Base-by-base conservation (phyloP, 495 filamentous ascomycete genomes). In the Hyaloscypha bicolor region DNA sequence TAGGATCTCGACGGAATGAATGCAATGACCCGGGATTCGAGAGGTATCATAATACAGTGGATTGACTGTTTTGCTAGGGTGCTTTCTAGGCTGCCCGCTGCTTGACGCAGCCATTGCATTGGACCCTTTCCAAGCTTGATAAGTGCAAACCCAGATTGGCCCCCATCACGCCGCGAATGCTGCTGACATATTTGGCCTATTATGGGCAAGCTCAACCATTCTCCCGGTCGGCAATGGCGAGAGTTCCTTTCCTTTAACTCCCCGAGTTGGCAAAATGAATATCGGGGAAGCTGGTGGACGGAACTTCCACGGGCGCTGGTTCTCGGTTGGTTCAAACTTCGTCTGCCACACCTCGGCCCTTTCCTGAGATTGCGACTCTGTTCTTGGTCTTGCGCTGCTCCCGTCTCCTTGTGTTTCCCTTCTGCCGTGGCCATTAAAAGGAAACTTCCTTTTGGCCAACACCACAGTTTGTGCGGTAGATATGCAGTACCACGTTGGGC, bases 401-500 rank as follows among this genome's bases (percentile, higher is more conserved):
- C 42, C 9, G 4, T 1, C 16, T 6, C 16, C 42, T 48, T 48
- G 11, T 14, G 16, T 19, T 1, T 56, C 51, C 22, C 29, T 56
- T 56, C 53, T 56, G 53, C 53, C 21, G 53, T 9, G 9, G 22
- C 21, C 29, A 56, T 12, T 9, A 31, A 3, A 25, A 30, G 29
- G 22, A 56, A 29, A 12, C 22, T 56, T 48, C 42, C 16, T 48
- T 19, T 48, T 4, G 42, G 11, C 56, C 59, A 42, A 61, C 21
- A 61, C 39, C 39, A 22, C 39, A 21, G 30, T 59, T 35, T 59
- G 30, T 14, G 56, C 56, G 19, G 56, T 35, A 29, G 22, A 30
- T 61, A 56, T 66, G 64, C 64, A 53, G 64, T 66, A 55, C 64
- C 45, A 66, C 64, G 39, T 66, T 66, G 42, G 64, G 64, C 64